Evolutionary conservation across 2,329 filamentous ascomycete species (phyloP).

Genomic region (Fusarium pseudoanthophilum): DNA sequence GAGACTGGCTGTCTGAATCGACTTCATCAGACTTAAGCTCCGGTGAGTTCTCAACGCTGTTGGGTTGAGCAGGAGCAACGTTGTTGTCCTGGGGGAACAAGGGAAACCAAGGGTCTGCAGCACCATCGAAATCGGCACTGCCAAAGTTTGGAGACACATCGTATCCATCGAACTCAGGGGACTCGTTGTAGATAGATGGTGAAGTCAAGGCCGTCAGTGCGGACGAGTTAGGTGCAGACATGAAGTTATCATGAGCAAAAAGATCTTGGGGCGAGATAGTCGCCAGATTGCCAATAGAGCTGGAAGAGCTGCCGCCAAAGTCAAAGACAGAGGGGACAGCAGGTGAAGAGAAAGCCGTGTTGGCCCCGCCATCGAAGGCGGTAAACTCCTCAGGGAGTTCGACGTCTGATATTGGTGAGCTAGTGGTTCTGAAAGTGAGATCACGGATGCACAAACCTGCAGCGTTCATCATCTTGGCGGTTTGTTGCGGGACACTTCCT

Average conservation of each 20-base stretch:
- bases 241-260: slow-evolving; percentile 73
- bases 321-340: slow-evolving; percentile 63
- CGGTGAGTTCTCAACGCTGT: slow-evolving; percentile 55
- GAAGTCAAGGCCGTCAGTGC: slow-evolving; percentile 87
- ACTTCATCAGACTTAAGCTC: slow-evolving; percentile 59
- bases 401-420: slow-evolving; percentile 62
- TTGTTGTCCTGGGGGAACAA: slow-evolving; percentile 71
- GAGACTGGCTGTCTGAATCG: slow-evolving; percentile 56
- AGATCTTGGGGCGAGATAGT: slow-evolving; percentile 90
- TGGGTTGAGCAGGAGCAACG: slow-evolving; percentile 39
- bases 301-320: slow-evolving; percentile 58
- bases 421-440: slow-evolving; percentile 12
- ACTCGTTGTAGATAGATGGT: slow-evolving; percentile 81
- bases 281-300: slow-evolving; percentile 65
- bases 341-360: slow-evolving; percentile 65
- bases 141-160: slow-evolving; percentile 83
- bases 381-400: slow-evolving; percentile 69
- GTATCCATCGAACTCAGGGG: slow-evolving; percentile 78
- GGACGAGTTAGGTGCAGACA: slow-evolving; percentile 83
- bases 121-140: slow-evolving; percentile 63
- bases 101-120: slow-evolving; percentile 74
- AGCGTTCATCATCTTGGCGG: slow-evolving; percentile 58
- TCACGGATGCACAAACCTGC: slow-evolving; percentile 48
- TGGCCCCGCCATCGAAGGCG: slow-evolving; percentile 63
- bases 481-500: slow-evolving; percentile 62